Evolutionary conservation across 371 early-diverging fungal genomes (phyloP).

Genomic region (Cladochytrium tenue): DNA sequence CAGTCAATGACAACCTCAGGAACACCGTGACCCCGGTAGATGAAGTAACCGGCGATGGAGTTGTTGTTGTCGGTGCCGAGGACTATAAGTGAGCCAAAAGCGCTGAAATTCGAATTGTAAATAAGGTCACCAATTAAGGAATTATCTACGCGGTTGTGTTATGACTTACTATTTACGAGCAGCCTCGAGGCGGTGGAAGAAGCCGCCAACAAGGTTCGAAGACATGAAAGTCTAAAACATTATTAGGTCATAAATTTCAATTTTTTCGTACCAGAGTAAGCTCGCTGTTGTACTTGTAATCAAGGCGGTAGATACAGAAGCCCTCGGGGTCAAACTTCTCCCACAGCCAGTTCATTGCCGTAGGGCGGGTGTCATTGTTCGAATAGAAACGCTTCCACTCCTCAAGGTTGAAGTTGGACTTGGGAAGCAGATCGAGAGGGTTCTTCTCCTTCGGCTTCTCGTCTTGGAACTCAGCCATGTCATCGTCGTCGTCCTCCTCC

Average conservation of each 20-base stretch:
- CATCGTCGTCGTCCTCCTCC: slow-evolving; percentile 57
- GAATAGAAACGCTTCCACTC: slow-evolving; percentile 96
- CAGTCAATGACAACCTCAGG: slow-evolving; percentile 84
- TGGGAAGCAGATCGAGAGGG: slow-evolving; percentile 85
- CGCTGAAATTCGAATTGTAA: slow-evolving; percentile 35
- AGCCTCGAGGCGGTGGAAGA: slow-evolving; percentile 89
- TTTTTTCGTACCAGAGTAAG: slow-evolving; percentile 48
- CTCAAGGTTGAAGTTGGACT: slow-evolving; percentile 78
- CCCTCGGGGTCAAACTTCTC: slow-evolving; percentile 82
- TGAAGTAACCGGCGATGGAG: slow-evolving; percentile 89
- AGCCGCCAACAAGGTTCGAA: slow-evolving; percentile 86
- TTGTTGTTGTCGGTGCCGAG: slow-evolving; percentile 87
- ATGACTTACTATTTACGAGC: slow-evolving; percentile 82
- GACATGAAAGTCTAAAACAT: slow-evolving; percentile 74
- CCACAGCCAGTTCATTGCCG: slow-evolving; percentile 92
- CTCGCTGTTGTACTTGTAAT: slow-evolving; percentile 90
- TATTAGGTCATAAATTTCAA: slow-evolving; percentile 12
- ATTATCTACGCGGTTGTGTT: background rate
- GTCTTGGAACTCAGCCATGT: slow-evolving; percentile 57
- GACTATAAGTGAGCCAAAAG: slow-evolving; percentile 86
- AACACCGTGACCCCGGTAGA: slow-evolving; percentile 87
- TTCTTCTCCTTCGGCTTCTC: slow-evolving; percentile 89
- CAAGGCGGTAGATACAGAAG: slow-evolving; percentile 82
- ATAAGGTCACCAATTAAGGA: background rate
- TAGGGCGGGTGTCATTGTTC: slow-evolving; percentile 85